Evolutionary conservation across 1,139 yeast species (phyloP), one percentile per base, ranked within the genome.

Genomic region (Saccharomyces pastorianus): DNA sequence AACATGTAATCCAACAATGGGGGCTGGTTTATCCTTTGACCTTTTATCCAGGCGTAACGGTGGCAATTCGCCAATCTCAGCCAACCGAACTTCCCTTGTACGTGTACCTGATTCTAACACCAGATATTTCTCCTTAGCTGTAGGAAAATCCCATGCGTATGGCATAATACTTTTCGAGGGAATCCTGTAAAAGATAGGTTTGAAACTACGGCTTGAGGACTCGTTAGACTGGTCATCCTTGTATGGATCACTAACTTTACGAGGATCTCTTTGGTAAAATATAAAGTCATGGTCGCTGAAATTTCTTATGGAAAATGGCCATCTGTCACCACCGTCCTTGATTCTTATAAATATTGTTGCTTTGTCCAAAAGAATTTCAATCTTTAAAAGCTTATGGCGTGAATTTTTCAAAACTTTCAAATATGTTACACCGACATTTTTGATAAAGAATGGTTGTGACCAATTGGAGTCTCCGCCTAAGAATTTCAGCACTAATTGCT

Each of bases 121-220:
- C 38, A 95, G 72, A 64, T 91, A 96, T 68, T 90, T 91, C 49
- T 86, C 80, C 11, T 82, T 75, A 0, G 96, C 97, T 54, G 95
- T 89, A 0, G 99, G 99, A 71, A 82, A 93, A 68, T 95, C 99
- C 89, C 96, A 95, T 0, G 99, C 90, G 69, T 93, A 95, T 0
- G 98, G 97, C 99, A 95, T 95, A 1, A 89, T 95, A 73, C 96
- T 88, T 67, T 82, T 84, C 0, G 96, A 83, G 0, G 97, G 98
- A 26, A 91, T 78, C 55, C 81, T 80, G 67, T 91, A 93, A 64
- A 79, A 83, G 26, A 89, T 77, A 2, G 95, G 95, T 59, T 83
- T 83, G 66, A 83, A 87, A 13, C 67, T 68, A 20, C 42, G 42
- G 11, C 61, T 61, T n/a, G 74, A 74, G 6, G 61, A 63, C 11